phyloP scores from a whole-genome alignment of 108 stramenopile genomes.

The Pseudonitzschia delicatissima region DNA sequence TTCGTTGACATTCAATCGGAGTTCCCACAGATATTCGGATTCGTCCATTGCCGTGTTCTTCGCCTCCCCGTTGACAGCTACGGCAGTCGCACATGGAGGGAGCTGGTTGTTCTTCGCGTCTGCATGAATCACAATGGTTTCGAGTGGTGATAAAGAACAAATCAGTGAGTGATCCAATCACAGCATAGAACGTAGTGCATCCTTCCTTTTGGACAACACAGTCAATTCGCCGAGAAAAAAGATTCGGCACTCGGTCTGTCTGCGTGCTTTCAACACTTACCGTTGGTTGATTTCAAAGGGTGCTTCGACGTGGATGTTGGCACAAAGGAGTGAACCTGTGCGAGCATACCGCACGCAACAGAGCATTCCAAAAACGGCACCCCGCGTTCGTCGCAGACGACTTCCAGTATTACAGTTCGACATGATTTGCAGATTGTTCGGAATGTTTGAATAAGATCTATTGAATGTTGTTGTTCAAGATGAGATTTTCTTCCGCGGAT shows the following conservation, averaged over 20 bases:
- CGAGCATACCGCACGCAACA: neutral
- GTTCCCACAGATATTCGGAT: conserved; percentile 36
- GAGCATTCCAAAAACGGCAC: neutral
- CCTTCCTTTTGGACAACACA: too few relatives aligned
- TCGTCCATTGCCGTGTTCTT: conserved; percentile 17
- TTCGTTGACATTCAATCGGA: conserved; percentile 82
- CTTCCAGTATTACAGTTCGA: neutral
- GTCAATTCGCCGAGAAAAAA: too few relatives aligned
- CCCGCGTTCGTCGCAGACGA: neutral
- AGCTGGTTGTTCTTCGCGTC: neutral
- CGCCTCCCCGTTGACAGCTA: conserved; percentile 32
- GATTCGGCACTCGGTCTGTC: too few relatives aligned
- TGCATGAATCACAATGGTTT: too few relatives aligned
- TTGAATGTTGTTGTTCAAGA: neutral
- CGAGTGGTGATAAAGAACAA: too few relatives aligned
- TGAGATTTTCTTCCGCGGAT: too few relatives aligned
- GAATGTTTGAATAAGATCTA: neutral
- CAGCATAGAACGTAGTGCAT: too few relatives aligned
- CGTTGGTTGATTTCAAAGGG: neutral
- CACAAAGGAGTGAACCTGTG: conserved; percentile 6
- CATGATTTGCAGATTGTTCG: neutral
- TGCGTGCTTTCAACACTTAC: too few relatives aligned
- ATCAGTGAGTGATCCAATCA: too few relatives aligned
- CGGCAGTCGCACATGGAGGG: conserved; percentile 8
- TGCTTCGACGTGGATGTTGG: neutral